Evolutionary conservation across 768 basidiomycete genomes (phyloP).

Genomic region (Neoboletus magnificus): DNA sequence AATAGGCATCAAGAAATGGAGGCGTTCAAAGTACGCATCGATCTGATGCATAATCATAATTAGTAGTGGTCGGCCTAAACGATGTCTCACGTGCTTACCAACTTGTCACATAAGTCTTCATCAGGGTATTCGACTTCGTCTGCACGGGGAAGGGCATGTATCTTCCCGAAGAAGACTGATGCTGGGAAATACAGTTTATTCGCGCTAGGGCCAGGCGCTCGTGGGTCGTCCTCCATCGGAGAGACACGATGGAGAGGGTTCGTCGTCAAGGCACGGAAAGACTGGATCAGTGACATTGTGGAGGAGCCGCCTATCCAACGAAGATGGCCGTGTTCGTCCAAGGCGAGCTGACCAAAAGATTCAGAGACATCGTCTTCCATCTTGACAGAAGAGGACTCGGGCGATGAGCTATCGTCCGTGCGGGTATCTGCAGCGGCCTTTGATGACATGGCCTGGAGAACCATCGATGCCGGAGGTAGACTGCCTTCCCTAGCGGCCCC

Average conservation of each 20-base stretch:
- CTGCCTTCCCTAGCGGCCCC: constrained; percentile 10
- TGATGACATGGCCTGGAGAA: constrained; percentile 37
- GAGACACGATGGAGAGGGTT: constrained; percentile 75
- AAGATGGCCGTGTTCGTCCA: constrained; percentile 88
- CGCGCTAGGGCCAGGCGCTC: constrained; percentile 71
- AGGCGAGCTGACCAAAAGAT: constrained; percentile 81
- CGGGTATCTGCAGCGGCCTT: constrained; percentile 35
- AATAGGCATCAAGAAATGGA: constrained; percentile 87
- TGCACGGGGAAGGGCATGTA: constrained; percentile 74
- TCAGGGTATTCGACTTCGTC: constrained; percentile 88
- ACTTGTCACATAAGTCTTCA: constrained; percentile 80
- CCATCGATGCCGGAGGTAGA: constrained; percentile 26
- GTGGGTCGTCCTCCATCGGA: constrained; percentile 81
- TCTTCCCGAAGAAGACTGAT: constrained; percentile 81
- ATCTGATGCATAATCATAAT: constrained; percentile 48
- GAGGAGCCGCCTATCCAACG: constrained; percentile 92
- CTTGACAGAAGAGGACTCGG: constrained; percentile 34
- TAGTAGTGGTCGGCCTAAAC: constrained; percentile 14
- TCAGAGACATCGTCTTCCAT: constrained; percentile 73
- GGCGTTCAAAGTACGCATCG: constrained; percentile 80
- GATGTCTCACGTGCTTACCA: constrained; percentile 48
- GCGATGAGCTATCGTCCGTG: constrained; percentile 33
- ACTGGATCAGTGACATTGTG: constrained; percentile 89
- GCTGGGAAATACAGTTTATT: constrained; percentile 89
- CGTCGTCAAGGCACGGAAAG: constrained; percentile 73